These are phyloP conservation scores for Aphanocladium album DNA, from an alignment of 2,329 filamentous ascomycete species.

Conservation along the genomic window DNA sequence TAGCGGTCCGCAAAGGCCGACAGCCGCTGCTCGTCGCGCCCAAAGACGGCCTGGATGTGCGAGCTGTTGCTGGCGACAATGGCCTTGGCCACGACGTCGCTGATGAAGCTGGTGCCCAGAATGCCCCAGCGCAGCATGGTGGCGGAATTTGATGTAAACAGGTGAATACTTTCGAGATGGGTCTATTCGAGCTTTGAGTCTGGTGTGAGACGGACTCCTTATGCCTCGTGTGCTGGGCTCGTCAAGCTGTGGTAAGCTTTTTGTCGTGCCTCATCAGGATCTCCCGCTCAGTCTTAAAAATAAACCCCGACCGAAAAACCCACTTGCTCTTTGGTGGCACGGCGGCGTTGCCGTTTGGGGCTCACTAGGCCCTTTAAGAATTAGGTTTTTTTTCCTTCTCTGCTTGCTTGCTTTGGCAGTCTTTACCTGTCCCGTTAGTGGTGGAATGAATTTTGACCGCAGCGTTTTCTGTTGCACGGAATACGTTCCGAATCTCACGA, in stretches of 20 bases:
- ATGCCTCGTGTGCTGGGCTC: background rate
- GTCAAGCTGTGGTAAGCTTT: background rate
- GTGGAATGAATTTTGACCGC: slow-evolving; percentile 1
- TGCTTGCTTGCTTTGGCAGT: background rate
- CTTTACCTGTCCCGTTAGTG: background rate
- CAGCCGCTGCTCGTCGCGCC: slow-evolving; percentile 21
- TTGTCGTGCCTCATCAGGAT: background rate
- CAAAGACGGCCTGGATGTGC: slow-evolving; percentile 23
- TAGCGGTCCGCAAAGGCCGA: slow-evolving; percentile 22
- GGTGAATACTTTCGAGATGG: background rate
- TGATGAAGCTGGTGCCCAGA: slow-evolving; percentile 26
- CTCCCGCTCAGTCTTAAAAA: background rate
- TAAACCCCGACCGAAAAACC: background rate
- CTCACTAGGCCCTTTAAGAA: slow-evolving; percentile 1
- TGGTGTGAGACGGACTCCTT: background rate
- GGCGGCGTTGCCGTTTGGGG: slow-evolving; percentile 2
- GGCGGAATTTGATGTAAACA: background rate
- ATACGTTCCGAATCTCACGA: background rate
- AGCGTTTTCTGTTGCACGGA: background rate
- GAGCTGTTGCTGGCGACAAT: slow-evolving; percentile 20
- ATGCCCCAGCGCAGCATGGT: slow-evolving; percentile 24
- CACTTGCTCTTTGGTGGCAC: slow-evolving; percentile 1
- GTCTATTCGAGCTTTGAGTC: background rate
- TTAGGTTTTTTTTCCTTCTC: background rate
- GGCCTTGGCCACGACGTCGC: slow-evolving; percentile 21